Evolutionary conservation across 2,329 filamentous ascomycete genomes (phyloP), one percentile per base, ranked within the genome.

Genomic region (Hirsutella rhossiliensis): DNA sequence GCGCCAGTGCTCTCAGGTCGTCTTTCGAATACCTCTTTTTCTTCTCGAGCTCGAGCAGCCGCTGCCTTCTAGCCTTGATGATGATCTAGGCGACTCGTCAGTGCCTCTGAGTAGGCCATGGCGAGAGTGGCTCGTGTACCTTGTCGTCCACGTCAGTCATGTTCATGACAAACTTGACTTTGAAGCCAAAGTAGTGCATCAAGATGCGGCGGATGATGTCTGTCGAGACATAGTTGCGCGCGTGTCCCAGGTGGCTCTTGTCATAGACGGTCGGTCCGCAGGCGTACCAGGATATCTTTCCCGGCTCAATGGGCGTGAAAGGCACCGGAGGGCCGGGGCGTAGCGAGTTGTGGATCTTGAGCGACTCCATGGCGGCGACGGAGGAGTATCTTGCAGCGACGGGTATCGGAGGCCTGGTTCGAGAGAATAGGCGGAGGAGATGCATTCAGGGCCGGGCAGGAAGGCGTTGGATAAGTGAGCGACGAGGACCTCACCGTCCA

Each of bases 81-180:
- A 77, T 77, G 47, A 77, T 77, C 72, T 75, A 50, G 38, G 18
- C 18, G 20, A 39, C n/a, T n/a, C 5, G 34, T 37, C 34, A 37
- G n/a, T 17, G 34, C 6, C 34, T 3, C n/a, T 5, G 34, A 18
- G 15, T 11, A n/a, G 34, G 18, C 9, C 9, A 18, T 2, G 17
- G 13, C 34, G 15, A 5, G n/a, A 17, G 34, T 6, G 3, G 34
- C 36, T 40, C 43, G 31, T 57, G 50, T 55, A 79, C 76, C 72
- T 84, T 84, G 63, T 85, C 80, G 53, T 88, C 84, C 34, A 90
- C 75, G 55, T 90, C 88, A 27, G 88, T 94, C 50, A 92, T 87
- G 65, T 94, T 94, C 82, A 94, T 92, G 51, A 94, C 85, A 65
- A 94, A 94, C 47, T 81, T 78, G 52, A 95, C 78, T 37, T 87